Evolutionary conservation across 805 yeast genomes (phyloP).

Genomic region (Metschnikowia aberdeeniae): DNA sequence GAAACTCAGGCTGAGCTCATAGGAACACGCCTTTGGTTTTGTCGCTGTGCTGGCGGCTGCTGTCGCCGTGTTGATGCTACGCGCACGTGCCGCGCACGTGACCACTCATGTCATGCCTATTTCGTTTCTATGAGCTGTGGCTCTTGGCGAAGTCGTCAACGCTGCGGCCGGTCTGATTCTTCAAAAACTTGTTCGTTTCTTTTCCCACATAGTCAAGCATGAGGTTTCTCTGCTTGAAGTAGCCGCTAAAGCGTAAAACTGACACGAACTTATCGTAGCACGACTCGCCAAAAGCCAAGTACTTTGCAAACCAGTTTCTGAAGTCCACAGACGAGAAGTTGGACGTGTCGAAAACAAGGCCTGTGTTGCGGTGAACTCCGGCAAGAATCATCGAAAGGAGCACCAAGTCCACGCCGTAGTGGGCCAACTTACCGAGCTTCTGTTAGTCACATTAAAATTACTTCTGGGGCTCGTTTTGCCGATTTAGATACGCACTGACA

Average conservation of each 20-base stretch:
- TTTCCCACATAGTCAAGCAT: conserved; percentile 32
- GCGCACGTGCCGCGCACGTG: background rate
- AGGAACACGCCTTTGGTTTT: no score
- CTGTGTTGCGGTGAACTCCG: conserved; percentile 81
- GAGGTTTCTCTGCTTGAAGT: conserved; percentile 45
- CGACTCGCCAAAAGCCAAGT: conserved; percentile 57
- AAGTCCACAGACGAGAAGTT: conserved; percentile 45
- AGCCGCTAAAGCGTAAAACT: conserved; percentile 43
- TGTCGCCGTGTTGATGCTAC: background rate
- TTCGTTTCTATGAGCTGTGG: conserved; percentile 3
- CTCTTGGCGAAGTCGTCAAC: conserved; percentile 17
- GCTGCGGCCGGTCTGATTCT: conserved; percentile 24
- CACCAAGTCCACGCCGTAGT: conserved; percentile 72
- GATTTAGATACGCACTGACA: no score
- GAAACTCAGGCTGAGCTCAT: background rate
- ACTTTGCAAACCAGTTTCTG: conserved; percentile 48
- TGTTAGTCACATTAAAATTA: conserved; percentile 1
- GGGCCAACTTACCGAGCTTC: conserved; percentile 62
- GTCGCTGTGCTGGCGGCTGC: background rate
- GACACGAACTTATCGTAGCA: conserved; percentile 49
- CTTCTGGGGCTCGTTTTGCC: background rate
- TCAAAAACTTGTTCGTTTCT: conserved; percentile 19
- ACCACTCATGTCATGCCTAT: background rate
- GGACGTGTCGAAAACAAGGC: conserved; percentile 54
- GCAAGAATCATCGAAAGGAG: conserved; percentile 79